Conservation (phyloP, 768 basidiomycete species). For the Calocera cornea region DNA sequence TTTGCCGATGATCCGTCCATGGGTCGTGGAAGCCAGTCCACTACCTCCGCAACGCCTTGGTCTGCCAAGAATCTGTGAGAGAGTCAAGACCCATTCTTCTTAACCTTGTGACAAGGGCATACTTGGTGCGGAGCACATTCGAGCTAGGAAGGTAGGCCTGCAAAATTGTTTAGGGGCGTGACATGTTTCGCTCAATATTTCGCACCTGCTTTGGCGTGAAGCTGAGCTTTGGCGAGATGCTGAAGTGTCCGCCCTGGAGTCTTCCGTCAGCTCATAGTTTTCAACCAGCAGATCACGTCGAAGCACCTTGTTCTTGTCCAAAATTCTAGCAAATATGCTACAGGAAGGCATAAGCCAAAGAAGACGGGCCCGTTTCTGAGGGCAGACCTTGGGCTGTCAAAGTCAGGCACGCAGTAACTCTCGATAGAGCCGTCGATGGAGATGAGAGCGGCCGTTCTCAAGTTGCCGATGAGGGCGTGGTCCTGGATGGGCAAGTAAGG, state of each 20-base stretch:
- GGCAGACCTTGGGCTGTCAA: constrained; percentile 67
- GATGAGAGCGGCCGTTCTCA: constrained; percentile 61
- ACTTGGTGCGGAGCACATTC: constrained; percentile 79
- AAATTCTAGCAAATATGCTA: constrained; percentile 69
- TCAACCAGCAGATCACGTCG: neutral
- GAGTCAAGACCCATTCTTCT: neutral
- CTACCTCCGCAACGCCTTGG: constrained; percentile 66
- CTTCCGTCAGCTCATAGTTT: constrained; percentile 1
- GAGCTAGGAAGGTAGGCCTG: constrained; percentile 64
- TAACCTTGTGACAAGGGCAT: constrained; percentile 1
- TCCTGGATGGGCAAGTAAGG: constrained; percentile 66
- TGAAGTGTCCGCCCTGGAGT: constrained; percentile 74
- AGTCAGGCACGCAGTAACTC: constrained; percentile 83
- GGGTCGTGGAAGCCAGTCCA: constrained; percentile 74
- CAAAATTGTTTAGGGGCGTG: constrained; percentile 10
- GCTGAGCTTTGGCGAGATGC: constrained; percentile 56
- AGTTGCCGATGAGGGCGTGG: constrained; percentile 71
- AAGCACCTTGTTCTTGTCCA: constrained; percentile 62
- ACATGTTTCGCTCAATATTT: neutral
- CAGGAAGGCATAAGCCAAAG: too few relatives aligned
- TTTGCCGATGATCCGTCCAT: constrained; percentile 40
- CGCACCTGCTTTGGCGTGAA: constrained; percentile 53
- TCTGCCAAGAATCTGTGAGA: constrained; percentile 61
- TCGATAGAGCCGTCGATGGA: constrained; percentile 49
- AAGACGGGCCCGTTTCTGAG: neutral